phyloP scores from a whole-genome alignment of 2,329 filamentous ascomycete genomes.

The Talaromyces atroroseus region DNA sequence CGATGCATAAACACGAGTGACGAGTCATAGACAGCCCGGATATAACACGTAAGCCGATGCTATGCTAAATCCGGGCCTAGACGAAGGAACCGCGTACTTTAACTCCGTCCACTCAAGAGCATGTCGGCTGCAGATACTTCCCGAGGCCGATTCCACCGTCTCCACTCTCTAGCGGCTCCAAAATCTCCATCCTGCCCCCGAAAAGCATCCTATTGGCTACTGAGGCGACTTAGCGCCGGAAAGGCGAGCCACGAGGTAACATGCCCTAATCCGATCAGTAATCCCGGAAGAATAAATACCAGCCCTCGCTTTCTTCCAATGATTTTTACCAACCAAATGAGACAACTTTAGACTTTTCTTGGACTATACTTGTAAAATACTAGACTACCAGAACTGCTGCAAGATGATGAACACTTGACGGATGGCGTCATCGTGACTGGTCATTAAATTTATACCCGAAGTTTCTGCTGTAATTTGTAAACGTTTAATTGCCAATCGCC shows the following conservation, averaged over 20 bases:
- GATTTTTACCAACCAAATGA: too few species aligned
- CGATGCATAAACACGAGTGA: too few species aligned
- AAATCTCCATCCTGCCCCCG: too few species aligned
- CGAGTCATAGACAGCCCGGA: too few species aligned
- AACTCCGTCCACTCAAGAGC: not conserved
- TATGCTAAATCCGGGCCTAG: too few species aligned
- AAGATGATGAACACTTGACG: not conserved
- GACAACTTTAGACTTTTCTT: too few species aligned
- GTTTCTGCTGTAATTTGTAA: too few species aligned
- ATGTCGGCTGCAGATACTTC: not conserved
- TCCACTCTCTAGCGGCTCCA: not conserved
- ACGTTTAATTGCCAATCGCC: not conserved
- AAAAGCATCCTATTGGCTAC: not conserved
- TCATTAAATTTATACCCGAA: not conserved
- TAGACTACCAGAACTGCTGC: not conserved
- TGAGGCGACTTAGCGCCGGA: not conserved
- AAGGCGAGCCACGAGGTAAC: not conserved
- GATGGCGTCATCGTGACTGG: not conserved
- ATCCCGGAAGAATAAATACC: too few species aligned
- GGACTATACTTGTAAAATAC: not conserved
- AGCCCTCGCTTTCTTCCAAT: too few species aligned
- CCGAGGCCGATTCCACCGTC: not conserved
- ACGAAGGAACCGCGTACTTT: too few species aligned
- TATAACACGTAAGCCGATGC: too few species aligned
- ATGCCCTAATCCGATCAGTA: not conserved